phyloP scores from a whole-genome alignment of 495 filamentous ascomycete species.

The Tetracladium setigerum region DNA sequence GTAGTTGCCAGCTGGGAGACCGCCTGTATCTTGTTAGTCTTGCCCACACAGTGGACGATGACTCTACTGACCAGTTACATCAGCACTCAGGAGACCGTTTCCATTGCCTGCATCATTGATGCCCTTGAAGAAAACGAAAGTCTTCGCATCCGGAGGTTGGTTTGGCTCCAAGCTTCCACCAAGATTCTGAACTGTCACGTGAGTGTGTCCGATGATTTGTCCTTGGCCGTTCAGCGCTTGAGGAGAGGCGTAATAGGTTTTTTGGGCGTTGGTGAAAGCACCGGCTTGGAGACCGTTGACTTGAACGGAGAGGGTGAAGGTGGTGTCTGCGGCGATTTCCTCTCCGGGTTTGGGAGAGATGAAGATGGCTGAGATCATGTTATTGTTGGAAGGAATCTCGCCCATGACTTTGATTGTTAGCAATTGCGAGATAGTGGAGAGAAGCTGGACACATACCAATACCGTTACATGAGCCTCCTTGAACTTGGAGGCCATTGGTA shows the following conservation, averaged over 20 bases:
- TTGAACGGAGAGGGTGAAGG: conserved; percentile 51
- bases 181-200: conserved; percentile 59
- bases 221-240: conserved; percentile 45
- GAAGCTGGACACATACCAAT: conserved; percentile 47
- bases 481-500: conserved; percentile 59
- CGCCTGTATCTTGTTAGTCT: conserved; percentile 13
- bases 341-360: conserved; percentile 42
- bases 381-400: conserved; percentile 50
- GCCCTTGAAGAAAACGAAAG: conserved; percentile 68
- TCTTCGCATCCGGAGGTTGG: conserved; percentile 41
- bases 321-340: conserved; percentile 35
- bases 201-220: conserved; percentile 60
- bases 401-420: conserved; percentile 43
- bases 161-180: conserved; percentile 40
- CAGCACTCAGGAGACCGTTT: conserved; percentile 43
- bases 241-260: conserved; percentile 60
- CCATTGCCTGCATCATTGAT: conserved; percentile 65
- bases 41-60: conserved; percentile 42
- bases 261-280: conserved; percentile 54
- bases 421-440: background rate
- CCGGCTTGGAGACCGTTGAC: conserved; percentile 52
- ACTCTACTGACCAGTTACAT: conserved; percentile 31
- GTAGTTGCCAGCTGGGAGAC: conserved; percentile 45
- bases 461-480: conserved; percentile 61
- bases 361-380: conserved; percentile 63